A percentile compares a stretch with the other conserved stretches of the same genome.
These are phyloP conservation scores for Nannochloropsis salina DNA, from an alignment of 108 stramenopile genomes.

Conservation along the genomic window DNA sequence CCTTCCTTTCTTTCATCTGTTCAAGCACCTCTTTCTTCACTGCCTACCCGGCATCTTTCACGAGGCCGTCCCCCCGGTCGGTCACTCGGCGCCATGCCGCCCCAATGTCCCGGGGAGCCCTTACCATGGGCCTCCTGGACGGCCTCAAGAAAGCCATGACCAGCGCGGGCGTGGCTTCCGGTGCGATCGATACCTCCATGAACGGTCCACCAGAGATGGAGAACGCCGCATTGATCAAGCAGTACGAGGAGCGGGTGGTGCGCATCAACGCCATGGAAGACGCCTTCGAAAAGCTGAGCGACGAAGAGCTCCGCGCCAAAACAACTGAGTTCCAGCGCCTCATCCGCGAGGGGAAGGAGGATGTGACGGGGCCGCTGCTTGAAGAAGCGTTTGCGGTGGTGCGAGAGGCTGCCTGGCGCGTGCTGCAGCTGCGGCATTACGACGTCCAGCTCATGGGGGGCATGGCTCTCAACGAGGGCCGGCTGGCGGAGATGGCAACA, in stretches of 20 bases:
- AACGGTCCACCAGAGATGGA: conserved; percentile 52
- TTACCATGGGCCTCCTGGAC: conserved; percentile 71
- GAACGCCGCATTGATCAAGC: conserved; percentile 58
- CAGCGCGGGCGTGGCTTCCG: not conserved
- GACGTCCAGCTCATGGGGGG: conserved; percentile 89
- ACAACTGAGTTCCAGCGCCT: conserved; percentile 62
- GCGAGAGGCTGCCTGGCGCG: conserved; percentile 91
- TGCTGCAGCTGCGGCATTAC: conserved; percentile 81
- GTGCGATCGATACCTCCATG: not conserved
- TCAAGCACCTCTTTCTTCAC: not conserved
- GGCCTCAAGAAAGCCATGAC: conserved; percentile 58
- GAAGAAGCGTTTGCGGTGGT: conserved; percentile 92
- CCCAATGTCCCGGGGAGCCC: not conserved
- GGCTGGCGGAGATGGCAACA: conserved; percentile 89
- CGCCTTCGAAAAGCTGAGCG: conserved; percentile 68
- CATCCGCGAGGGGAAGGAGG: not conserved
- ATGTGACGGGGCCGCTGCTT: conserved; percentile 55
- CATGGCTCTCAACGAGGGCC: conserved; percentile 77
- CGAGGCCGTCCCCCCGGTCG: not conserved
- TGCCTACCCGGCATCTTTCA: not conserved
- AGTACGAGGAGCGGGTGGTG: conserved; percentile 66
- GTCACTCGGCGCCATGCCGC: not conserved
- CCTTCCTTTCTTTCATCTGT: not conserved
- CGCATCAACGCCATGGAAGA: conserved; percentile 75
- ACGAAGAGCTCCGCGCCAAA: conserved; percentile 77